A percentile compares a stretch with the other conserved stretches of the same genome.
These are phyloP conservation scores for Euptelea pleiosperma DNA, from an alignment of 164 flowering plant species.

Conservation along the genomic window DNA sequence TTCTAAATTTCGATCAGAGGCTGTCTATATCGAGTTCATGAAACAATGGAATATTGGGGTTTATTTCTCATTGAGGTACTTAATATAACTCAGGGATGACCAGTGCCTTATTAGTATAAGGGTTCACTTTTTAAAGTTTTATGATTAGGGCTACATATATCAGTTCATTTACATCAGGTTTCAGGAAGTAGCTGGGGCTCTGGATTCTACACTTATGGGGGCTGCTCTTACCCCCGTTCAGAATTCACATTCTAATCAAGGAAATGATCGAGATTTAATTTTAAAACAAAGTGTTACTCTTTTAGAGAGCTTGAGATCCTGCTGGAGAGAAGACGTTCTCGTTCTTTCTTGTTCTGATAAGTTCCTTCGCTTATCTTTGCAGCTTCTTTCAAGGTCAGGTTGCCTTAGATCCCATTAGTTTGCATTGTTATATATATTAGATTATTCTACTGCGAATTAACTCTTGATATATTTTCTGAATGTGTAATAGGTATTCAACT, in stretches of 20 bases:
- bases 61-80: slow-evolving; percentile 88
- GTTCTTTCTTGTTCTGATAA: slow-evolving; percentile 80
- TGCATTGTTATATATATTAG: not conserved
- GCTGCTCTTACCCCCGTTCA: slow-evolving; percentile 52
- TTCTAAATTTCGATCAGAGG: slow-evolving; percentile 69
- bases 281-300: slow-evolving; percentile 77
- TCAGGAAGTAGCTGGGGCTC: slow-evolving; percentile 92
- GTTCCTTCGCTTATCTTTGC: slow-evolving; percentile 85
- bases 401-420: slow-evolving; percentile 5
- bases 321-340: slow-evolving; percentile 93
- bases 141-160: slow-evolving; percentile 9
- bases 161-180: slow-evolving; percentile 47
- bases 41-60: slow-evolving; percentile 97
- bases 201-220: slow-evolving; percentile 66
- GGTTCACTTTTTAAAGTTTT: slow-evolving; percentile 1
- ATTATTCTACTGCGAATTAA: not conserved
- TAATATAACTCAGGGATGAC: slow-evolving; percentile 4
- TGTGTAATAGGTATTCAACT: slow-evolving; percentile 53
- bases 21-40: slow-evolving; percentile 78
- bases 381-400: slow-evolving; percentile 83
- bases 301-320: slow-evolving; percentile 76
- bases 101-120: not conserved
- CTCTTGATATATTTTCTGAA: not conserved
- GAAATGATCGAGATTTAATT: slow-evolving; percentile 35
- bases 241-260: slow-evolving; percentile 32